A percentile compares a stretch with the other conserved stretches of the same genome.
phyloP scores from a whole-genome alignment of 441 rosid genomes.

The Pelargonium fulgidum region DNA sequence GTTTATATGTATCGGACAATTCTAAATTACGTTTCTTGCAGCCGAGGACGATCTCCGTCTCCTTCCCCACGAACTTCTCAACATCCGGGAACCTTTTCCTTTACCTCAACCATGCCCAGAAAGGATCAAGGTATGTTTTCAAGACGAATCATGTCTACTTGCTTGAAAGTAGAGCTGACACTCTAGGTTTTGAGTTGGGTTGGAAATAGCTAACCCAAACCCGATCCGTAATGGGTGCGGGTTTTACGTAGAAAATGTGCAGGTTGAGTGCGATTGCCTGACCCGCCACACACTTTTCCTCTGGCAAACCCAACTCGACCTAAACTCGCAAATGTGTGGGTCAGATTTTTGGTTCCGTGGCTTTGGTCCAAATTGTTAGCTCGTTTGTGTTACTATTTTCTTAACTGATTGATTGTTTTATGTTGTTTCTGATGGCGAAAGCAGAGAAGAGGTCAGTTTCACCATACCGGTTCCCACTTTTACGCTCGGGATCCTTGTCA shows the following conservation, averaged over 20 bases:
- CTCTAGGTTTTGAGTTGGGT: no score
- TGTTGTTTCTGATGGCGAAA: neutral
- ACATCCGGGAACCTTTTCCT: constrained; percentile 66
- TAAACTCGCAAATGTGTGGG: no score
- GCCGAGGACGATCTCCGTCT: constrained; percentile 58
- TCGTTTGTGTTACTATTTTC: neutral
- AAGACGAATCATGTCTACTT: neutral
- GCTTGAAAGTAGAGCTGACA: neutral
- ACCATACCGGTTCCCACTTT: constrained; percentile 67
- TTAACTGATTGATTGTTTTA: neutral
- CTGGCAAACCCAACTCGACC: no score
- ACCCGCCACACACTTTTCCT: no score
- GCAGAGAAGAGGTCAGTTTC: constrained; percentile 65
- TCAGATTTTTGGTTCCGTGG: no score
- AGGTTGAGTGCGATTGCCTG: no score
- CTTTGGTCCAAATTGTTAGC: no score
- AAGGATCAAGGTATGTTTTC: constrained; percentile 48
- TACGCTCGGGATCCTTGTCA: constrained; percentile 61
- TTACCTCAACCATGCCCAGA: constrained; percentile 47
- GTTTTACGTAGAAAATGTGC: neutral
- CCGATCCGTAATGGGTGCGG: no score
- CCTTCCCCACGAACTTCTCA: constrained; percentile 48
- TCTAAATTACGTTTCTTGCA: constrained; percentile 24
- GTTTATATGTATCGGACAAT: neutral
- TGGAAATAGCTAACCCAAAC: no score